Percentiles rank a stretch among this genome's conserved stretches.
phyloP scores from a whole-genome alignment of 441 rosid species.

The Euphorbia schlechtendalii region DNA sequence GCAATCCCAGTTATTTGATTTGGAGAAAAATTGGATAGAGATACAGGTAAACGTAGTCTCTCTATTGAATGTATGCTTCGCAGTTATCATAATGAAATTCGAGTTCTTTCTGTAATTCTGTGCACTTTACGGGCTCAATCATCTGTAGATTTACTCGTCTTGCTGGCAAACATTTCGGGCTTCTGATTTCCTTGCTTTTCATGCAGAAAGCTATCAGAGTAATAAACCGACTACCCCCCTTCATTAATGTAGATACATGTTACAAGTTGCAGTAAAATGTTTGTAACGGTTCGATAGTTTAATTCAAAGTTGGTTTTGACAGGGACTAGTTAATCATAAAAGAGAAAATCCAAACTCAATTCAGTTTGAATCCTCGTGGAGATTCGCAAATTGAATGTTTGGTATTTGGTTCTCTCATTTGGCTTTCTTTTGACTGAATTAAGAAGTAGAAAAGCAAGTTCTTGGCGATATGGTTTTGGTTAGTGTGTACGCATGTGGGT shows the following conservation, averaged over 20 bases:
- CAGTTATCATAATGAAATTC: too few relatives aligned
- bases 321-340: slow-evolving; percentile 65
- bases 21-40: too few relatives aligned
- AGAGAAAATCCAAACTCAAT: slow-evolving; percentile 46
- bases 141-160: slow-evolving; percentile 71
- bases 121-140: slow-evolving; percentile 69
- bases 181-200: slow-evolving; percentile 78
- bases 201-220: slow-evolving; percentile 75
- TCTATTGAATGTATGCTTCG: too few relatives aligned
- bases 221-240: slow-evolving; percentile 20
- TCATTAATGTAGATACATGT: too few relatives aligned
- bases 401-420: slow-evolving; percentile 66
- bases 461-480: slow-evolving; percentile 79
- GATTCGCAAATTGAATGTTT: slow-evolving; percentile 79
- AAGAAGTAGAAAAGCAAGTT: slow-evolving; percentile 73
- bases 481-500: too few relatives aligned
- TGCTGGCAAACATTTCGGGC: slow-evolving; percentile 77
- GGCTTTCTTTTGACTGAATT: slow-evolving; percentile 66
- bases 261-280: too few relatives aligned
- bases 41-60: too few relatives aligned
- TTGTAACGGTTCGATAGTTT: too few relatives aligned
- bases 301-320: slow-evolving; percentile 24
- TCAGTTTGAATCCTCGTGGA: slow-evolving; percentile 51
- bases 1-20: too few relatives aligned
- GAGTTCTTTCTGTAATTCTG: too few relatives aligned